Base-by-base conservation (phyloP, 2,329 filamentous ascomycete species). In the Blumeria hordei region DNA sequence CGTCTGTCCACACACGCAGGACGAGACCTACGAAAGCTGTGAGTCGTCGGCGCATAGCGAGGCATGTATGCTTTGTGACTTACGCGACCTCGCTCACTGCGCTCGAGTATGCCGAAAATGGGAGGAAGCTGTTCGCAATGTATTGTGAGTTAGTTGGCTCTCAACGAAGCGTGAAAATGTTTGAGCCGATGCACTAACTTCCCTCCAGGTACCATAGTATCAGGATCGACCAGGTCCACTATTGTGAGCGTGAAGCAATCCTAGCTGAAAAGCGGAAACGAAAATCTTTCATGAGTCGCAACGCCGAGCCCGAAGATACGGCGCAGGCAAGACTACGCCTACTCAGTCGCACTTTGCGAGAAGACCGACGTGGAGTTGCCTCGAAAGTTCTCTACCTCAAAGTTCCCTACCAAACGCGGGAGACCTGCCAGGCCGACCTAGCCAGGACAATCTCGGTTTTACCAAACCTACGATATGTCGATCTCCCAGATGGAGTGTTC, bases 141-240 rank as follows among this genome's bases (percentile, higher is more conserved):
- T 75, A 55, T 66, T 82, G 84, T 94, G 73, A 67, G 83, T 75
- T 32, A 11, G 21, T 28, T 28, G 21, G 21, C 21, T 28, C 21
- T 51, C 11, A 7, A 51, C 14, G 36, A 14, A 36, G 18, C 4
- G 18, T 47, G 32, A 9, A 37, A 35, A 50, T 9, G 54, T 37
- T 61, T 39, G 37, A 53, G 39, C 49, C 58, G 33, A 55, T 50
- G n/a, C 28, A 51, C 33, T 37, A n/a, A 45, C 34, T 1, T 16
- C 11, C 39, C 35, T 57, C 49, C 55, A 93, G 86, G 60, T 94
- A 93, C 67, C 81, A 82, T 63, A 88, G 87, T 71, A 81, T 96
- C 60, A 85, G 88, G 57, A 92, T 96, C 66, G 90, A 96, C 66
- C 78, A 85, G 16, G 88, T 95, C 35, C 90, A 96, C 69, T 95